Conservation (phyloP, 2,329 filamentous ascomycete genomes). For the Sporothrix curviconia region DNA sequence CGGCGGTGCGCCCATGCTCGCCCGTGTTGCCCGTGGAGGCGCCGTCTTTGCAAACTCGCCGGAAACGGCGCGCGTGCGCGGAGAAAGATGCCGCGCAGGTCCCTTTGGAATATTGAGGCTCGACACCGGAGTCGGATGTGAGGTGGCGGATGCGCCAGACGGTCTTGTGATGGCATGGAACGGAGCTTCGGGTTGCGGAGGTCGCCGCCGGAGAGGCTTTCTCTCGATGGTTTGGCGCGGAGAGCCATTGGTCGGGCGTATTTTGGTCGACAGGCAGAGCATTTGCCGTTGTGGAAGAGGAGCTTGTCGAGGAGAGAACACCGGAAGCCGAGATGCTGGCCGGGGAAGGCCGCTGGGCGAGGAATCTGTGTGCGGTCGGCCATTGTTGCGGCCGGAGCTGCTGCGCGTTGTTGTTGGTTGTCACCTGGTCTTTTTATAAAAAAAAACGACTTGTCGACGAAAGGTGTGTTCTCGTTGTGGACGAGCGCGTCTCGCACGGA, state of each 20-base stretch:
- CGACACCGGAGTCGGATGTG: neutral
- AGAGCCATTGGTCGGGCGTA: conserved; percentile 6
- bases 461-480: neutral
- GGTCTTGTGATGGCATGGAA: conserved; percentile 34
- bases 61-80: conserved; percentile 18
- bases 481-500: neutral
- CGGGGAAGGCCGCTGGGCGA: conserved; percentile 19
- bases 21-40: neutral
- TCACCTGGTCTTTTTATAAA: neutral
- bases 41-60: conserved; percentile 16
- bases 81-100: conserved; percentile 8
- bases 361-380: conserved; percentile 15
- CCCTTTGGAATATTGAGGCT: conserved; percentile 11
- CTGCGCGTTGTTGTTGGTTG: neutral
- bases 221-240: conserved; percentile 20
- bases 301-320: neutral
- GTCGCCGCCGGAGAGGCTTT: conserved; percentile 23
- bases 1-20: conserved; percentile 1
- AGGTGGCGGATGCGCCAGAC: conserved; percentile 22
- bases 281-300: neutral
- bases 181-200: conserved; percentile 37
- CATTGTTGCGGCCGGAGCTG: conserved; percentile 5
- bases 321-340: conserved; percentile 16
- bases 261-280: neutral
- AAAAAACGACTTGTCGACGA: neutral